Conservation (phyloP, 768 basidiomycete genomes). For the Gloeophyllum trabeum region DNA sequence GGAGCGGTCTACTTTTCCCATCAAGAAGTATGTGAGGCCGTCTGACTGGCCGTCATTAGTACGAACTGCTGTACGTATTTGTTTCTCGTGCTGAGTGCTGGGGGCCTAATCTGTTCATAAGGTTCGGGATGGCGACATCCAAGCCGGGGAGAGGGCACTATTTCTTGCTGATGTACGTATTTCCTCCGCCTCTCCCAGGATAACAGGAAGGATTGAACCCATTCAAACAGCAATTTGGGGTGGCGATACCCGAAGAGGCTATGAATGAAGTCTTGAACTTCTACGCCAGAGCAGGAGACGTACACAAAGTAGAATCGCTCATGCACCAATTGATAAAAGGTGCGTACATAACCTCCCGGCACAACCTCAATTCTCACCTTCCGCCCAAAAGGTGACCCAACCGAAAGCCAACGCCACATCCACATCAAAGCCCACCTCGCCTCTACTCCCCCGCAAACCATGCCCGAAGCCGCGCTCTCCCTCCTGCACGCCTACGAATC, state of each 20-base stretch:
- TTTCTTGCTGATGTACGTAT: conserved; percentile 37
- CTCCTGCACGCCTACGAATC: conserved; percentile 67
- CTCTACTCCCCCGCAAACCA: conserved; percentile 28
- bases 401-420: conserved; percentile 51
- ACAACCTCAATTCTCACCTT: conserved; percentile 6
- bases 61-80: too few relatives aligned
- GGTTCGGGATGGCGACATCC: conserved; percentile 34
- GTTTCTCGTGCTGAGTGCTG: conserved; percentile 3
- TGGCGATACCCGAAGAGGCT: conserved; percentile 33
- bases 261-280: conserved; percentile 36
- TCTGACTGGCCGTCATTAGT: too few relatives aligned
- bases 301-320: conserved; percentile 31
- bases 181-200: not conserved
- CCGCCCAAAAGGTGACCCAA: conserved; percentile 22
- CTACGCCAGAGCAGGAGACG: conserved; percentile 35
- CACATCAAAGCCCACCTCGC: conserved; percentile 61
- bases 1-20: too few relatives aligned
- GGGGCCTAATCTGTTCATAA: conserved; percentile 18
- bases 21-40: too few relatives aligned
- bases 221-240: conserved; percentile 2
- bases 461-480: conserved; percentile 53
- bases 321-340: conserved; percentile 31
- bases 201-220: too few relatives aligned
- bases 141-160: conserved; percentile 37
- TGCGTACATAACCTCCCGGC: conserved; percentile 13